phyloP scores from a whole-genome alignment of 257 asterid species.

The Avicennia marina region DNA sequence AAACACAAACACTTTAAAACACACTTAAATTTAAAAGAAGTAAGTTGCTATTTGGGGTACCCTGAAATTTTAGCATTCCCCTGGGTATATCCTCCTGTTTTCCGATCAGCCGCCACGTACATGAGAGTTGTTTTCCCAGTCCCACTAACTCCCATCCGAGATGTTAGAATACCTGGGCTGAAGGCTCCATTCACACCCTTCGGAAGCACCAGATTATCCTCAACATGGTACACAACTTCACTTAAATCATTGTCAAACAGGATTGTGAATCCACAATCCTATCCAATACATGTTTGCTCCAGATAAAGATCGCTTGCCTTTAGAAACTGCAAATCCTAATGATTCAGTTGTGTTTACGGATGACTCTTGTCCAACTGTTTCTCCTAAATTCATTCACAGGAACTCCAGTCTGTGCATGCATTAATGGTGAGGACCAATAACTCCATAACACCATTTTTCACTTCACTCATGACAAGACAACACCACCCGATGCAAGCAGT shows the following conservation, averaged over 20 bases:
- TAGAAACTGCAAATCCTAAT: slow-evolving; percentile 34
- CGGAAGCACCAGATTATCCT: slow-evolving; percentile 47
- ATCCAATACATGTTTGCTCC: slow-evolving; percentile 40
- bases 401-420: slow-evolving; percentile 43
- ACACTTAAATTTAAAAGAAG: too few relatives aligned
- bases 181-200: slow-evolving; percentile 65
- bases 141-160: slow-evolving; percentile 76
- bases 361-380: slow-evolving; percentile 35
- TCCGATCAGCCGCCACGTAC: slow-evolving; percentile 73
- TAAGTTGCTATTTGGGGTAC: slow-evolving; percentile 56
- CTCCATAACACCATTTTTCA: slow-evolving; percentile 45
- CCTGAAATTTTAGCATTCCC: slow-evolving; percentile 62
- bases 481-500: slow-evolving; percentile 37
- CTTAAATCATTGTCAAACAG: slow-evolving; percentile 25
- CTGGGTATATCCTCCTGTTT: slow-evolving; percentile 68
- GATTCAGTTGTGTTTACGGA: slow-evolving; percentile 35
- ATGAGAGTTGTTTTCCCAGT: slow-evolving; percentile 74
- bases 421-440: slow-evolving; percentile 34
- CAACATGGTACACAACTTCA: slow-evolving; percentile 47
- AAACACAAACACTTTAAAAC: too few relatives aligned
- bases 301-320: slow-evolving; percentile 31
- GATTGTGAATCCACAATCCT: slow-evolving; percentile 39
- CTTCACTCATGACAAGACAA: slow-evolving; percentile 37
- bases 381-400: slow-evolving; percentile 43
- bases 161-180: slow-evolving; percentile 60